Conservation (phyloP, 179 eudicot species). For the Carnegiea gigantea region DNA sequence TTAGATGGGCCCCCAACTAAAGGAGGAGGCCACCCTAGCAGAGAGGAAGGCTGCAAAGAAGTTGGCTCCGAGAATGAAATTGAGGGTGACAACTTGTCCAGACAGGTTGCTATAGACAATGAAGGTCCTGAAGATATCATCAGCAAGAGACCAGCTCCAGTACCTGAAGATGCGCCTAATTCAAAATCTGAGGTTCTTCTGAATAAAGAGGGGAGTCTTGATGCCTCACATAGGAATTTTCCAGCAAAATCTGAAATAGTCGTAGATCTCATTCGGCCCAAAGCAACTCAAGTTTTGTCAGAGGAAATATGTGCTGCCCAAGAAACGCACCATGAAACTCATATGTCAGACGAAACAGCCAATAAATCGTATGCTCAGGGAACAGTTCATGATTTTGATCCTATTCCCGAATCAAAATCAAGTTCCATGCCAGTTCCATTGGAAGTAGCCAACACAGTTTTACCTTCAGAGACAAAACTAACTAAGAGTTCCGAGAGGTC, state of each 20-base stretch:
- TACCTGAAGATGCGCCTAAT: conserved; percentile 23
- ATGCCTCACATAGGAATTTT: conserved; percentile 19
- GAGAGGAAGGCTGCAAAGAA: conserved; percentile 32
- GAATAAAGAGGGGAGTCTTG: conserved; percentile 24
- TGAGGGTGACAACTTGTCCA: conserved; percentile 30
- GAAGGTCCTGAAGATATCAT: conserved; percentile 27
- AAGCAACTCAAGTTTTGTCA: conserved; percentile 26
- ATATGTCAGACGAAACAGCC: conserved; percentile 26
- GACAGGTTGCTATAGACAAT: conserved; percentile 25
- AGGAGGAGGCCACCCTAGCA: conserved; percentile 34
- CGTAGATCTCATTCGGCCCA: conserved; percentile 21
- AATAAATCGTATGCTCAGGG: conserved; percentile 30
- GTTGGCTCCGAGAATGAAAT: conserved; percentile 20
- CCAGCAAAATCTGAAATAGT: conserved; percentile 32
- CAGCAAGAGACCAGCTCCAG: conserved; percentile 29
- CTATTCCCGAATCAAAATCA: conserved; percentile 32
- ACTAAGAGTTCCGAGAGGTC: conserved; percentile 23
- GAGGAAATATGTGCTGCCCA: conserved; percentile 27
- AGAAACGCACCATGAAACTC: conserved; percentile 27
- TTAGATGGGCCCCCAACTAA: conserved; percentile 44
- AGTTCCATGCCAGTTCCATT: conserved; percentile 21
- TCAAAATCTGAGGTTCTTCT: conserved; percentile 32
- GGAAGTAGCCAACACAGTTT: conserved; percentile 28
- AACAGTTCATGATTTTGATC: conserved; percentile 25
- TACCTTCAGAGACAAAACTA: conserved; percentile 27